Evolutionary conservation across 345 rosid species (phyloP).

Genomic region (Eutrema yunnanense): DNA sequence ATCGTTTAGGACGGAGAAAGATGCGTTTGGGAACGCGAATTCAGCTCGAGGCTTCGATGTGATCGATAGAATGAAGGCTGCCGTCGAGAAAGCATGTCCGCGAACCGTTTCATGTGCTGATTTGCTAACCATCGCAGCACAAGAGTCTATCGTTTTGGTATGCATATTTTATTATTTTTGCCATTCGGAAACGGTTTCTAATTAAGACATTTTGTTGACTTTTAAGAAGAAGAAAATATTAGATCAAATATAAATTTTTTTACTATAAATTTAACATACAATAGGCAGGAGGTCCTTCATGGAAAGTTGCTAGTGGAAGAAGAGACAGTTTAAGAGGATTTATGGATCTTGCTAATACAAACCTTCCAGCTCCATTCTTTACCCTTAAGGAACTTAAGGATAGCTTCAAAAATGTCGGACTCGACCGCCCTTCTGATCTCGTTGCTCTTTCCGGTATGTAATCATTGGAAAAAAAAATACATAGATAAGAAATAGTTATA

Average conservation of each 20-base stretch:
- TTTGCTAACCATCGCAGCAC: slow-evolving; percentile 53
- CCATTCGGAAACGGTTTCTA: background rate
- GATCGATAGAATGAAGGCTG: slow-evolving; percentile 49
- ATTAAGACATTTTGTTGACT: too few species aligned
- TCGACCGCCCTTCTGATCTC: slow-evolving; percentile 20
- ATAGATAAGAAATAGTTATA: background rate
- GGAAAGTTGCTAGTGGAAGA: slow-evolving; percentile 22
- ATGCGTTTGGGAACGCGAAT: slow-evolving; percentile 37
- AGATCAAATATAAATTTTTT: background rate
- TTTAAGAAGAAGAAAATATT: background rate
- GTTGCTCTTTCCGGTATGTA: slow-evolving; percentile 27
- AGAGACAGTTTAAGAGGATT: slow-evolving; percentile 22
- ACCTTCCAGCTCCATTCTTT: slow-evolving; percentile 18
- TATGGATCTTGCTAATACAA: slow-evolving; percentile 23
- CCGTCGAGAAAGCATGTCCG: slow-evolving; percentile 48
- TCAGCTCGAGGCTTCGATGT: slow-evolving; percentile 59
- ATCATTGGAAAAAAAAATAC: background rate
- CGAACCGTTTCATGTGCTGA: slow-evolving; percentile 62
- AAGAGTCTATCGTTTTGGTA: slow-evolving; percentile 51
- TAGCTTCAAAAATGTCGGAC: slow-evolving; percentile 14
- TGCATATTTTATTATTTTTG: background rate
- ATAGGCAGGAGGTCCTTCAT: slow-evolving; percentile 30
- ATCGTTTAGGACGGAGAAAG: slow-evolving; percentile 51
- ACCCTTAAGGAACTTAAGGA: slow-evolving; percentile 14
- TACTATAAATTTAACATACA: background rate